Evolutionary conservation across 1,284 basidiomycete species (phyloP), one percentile per base, ranked within the genome.

Genomic region (Cutaneotrichosporon cutaneum): DNA sequence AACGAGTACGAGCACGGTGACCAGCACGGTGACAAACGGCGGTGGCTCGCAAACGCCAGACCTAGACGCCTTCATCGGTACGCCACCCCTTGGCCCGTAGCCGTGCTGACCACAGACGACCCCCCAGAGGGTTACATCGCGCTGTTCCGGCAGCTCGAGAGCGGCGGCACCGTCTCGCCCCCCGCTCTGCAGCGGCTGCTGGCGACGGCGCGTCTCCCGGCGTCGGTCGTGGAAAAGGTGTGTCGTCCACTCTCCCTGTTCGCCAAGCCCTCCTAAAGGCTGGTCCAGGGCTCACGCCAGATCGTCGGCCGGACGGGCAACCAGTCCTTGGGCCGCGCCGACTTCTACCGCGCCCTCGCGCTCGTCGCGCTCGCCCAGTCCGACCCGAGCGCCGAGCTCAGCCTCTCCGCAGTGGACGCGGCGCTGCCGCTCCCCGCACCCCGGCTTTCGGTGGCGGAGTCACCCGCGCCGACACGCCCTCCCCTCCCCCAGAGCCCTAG

Each of bases 261-360:
- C 26, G 14, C 48, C 14, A n/a, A 30, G 24, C 8, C 18, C 44
- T n/a, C n/a, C n/a, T n/a, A 22, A 14, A n/a, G 13, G 33, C 26
- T 30, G 10, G 30, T 21, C 32, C 14, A 21, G 33, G 32, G 14
- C 56, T 60, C 48, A 59, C 47, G 22, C 50, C 53, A 92, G 90
- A 92, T 93, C 68, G 87, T 93, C 57, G 90, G 87, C 75, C 82
- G 92, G 35, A 89, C 63, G 0, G 62, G 44, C 39, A 44, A 54
- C n/a, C 36, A 54, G 4, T 30, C 59, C 8, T 39, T 66, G 13
- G 13, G 44, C 26, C 68, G 73, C 16, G 66, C 75, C 27, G 92
- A 94, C 72, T 92, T 94, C 80, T 94, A 90, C 75, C 88, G 92
- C 30, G 89, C 92, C 16, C 78, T 95, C 21, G 91, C 90, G 11